phyloP scores from a whole-genome alignment of 1,284 basidiomycete species.

The Cystobasidiaceae sp. region DNA sequence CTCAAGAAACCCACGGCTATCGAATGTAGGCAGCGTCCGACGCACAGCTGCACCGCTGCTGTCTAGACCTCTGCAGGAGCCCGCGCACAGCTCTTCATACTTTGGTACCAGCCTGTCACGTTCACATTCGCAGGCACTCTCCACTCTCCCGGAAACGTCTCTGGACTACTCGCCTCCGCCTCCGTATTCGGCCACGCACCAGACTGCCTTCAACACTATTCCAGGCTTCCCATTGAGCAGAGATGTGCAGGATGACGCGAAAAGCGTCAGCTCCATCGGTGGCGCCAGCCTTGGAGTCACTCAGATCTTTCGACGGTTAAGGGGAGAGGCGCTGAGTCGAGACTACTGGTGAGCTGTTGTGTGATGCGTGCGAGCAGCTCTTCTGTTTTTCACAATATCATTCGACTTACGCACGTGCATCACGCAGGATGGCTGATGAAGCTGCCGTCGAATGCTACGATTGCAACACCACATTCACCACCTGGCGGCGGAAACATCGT shows the following conservation, averaged over 20 bases:
- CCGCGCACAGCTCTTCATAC: neutral
- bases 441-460: slow-evolving; percentile 93
- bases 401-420: neutral
- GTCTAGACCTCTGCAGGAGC: slow-evolving; percentile 9
- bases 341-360: slow-evolving; percentile 20
- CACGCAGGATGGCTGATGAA: slow-evolving; percentile 82
- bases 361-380: neutral
- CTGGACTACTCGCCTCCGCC: slow-evolving; percentile 18
- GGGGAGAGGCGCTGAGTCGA: slow-evolving; percentile 27
- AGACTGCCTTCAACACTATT: slow-evolving; percentile 14
- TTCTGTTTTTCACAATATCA: neutral
- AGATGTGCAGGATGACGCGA: slow-evolving; percentile 25
- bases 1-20: slow-evolving; percentile 15
- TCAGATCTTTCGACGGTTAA: slow-evolving; percentile 29
- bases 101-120: slow-evolving; percentile 6
- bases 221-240: slow-evolving; percentile 30
- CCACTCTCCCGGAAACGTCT: slow-evolving; percentile 12
- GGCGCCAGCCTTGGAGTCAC: slow-evolving; percentile 13
- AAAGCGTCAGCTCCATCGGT: slow-evolving; percentile 21
- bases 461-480: slow-evolving; percentile 82
- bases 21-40: neutral
- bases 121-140: slow-evolving; percentile 20
- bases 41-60: slow-evolving; percentile 14
- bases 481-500: slow-evolving; percentile 90
- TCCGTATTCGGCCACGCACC: neutral